Conservation (phyloP, 2,329 filamentous ascomycete species). For the Lachnellula hyalina region DNA sequence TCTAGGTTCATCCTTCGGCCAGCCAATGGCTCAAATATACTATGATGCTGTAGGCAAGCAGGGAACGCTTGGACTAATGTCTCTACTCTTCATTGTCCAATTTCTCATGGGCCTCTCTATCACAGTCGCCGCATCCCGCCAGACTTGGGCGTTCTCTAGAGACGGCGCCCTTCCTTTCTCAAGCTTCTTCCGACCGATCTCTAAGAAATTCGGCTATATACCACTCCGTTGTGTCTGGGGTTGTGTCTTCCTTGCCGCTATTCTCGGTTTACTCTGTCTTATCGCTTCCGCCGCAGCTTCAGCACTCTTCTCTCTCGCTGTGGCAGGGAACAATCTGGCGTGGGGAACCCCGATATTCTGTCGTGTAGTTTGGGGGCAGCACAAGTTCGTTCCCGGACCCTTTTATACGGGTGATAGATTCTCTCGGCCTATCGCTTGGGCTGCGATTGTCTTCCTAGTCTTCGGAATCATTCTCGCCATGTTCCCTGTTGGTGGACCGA, state of each 20-base stretch:
- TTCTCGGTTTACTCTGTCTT: conserved; percentile 53
- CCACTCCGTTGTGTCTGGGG: conserved; percentile 53
- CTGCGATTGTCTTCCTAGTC: conserved; percentile 47
- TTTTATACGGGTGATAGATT: conserved; percentile 51
- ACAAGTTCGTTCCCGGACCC: conserved; percentile 52
- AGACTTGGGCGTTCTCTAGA: conserved; percentile 58
- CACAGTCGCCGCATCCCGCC: conserved; percentile 52
- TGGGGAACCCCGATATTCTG: conserved; percentile 56
- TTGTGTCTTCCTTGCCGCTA: conserved; percentile 43
- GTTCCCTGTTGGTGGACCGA: conserved; percentile 52
- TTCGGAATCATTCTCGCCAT: conserved; percentile 53
- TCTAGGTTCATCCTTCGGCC: conserved; percentile 46
- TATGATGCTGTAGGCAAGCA: conserved; percentile 55
- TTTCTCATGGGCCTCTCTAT: conserved; percentile 57
- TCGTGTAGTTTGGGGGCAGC: conserved; percentile 51
- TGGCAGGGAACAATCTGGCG: conserved; percentile 56
- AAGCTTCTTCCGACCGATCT: conserved; percentile 49
- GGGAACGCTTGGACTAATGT: conserved; percentile 54
- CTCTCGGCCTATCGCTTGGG: conserved; percentile 48
- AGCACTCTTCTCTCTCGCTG: conserved; percentile 53
- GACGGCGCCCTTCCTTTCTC: conserved; percentile 59
- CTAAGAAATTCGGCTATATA: conserved; percentile 48
- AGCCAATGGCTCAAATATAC: conserved; percentile 52
- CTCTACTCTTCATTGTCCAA: conserved; percentile 53
- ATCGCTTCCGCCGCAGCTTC: conserved; percentile 53